Evolutionary conservation across 1,284 basidiomycete genomes (phyloP).

Genomic region (Cryptococcus jaspeensis): DNA sequence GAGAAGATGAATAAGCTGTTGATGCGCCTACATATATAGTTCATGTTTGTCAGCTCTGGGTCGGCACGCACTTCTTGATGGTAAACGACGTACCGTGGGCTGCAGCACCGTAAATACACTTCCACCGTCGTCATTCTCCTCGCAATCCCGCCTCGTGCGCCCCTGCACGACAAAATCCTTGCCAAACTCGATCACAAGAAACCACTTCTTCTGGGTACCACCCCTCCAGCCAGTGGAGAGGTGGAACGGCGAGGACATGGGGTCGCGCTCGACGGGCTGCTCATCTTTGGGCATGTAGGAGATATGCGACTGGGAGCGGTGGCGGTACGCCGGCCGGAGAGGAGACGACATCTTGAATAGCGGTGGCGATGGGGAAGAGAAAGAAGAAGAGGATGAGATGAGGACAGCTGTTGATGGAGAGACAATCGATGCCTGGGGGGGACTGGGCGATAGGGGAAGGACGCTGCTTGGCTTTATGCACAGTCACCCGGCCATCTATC

Average conservation of each 20-base stretch:
- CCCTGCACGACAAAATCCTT: constrained; percentile 1
- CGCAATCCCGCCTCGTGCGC: not conserved
- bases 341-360: not conserved
- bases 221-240: constrained; percentile 9
- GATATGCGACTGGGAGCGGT: constrained; percentile 8
- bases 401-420: no score
- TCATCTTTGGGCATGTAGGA: not conserved
- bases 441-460: no score
- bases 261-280: not conserved
- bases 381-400: no score
- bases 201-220: constrained; percentile 6
- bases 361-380: no score
- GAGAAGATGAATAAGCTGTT: constrained; percentile 11
- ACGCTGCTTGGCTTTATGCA: no score
- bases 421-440: no score
- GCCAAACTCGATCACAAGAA: constrained; percentile 9
- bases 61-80: not conserved
- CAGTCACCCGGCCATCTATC: no score
- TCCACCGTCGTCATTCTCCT: not conserved
- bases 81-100: constrained; percentile 2
- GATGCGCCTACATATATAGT: constrained; percentile 5
- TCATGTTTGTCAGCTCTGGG: not conserved
- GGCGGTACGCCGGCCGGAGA: not conserved
- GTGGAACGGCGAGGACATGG: not conserved
- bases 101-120: constrained; percentile 7